These are phyloP conservation scores for Stylosanthes scabra DNA, from an alignment of 331 rosid genomes.

Conservation along the genomic window DNA sequence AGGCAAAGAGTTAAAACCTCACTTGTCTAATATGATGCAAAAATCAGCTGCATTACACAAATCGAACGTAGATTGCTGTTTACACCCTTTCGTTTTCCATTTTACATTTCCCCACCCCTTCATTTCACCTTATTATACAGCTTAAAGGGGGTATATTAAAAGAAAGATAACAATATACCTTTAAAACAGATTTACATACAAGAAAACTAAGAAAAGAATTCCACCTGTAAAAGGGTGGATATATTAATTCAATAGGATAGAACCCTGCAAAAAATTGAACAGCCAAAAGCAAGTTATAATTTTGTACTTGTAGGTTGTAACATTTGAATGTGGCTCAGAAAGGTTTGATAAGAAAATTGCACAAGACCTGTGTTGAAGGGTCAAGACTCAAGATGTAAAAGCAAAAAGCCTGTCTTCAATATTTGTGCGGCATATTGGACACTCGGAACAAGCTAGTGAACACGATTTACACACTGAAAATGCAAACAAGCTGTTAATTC, in stretches of 20 bases:
- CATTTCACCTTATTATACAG: slow-evolving; percentile 58
- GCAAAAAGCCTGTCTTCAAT: slow-evolving; percentile 97
- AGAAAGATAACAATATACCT: slow-evolving; percentile 55
- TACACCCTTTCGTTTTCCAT: slow-evolving; percentile 39
- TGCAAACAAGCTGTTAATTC: slow-evolving; percentile 28
- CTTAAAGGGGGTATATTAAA: slow-evolving; percentile 44
- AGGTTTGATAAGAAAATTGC: slow-evolving; percentile 1
- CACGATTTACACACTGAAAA: slow-evolving; percentile 98
- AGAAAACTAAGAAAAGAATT: slow-evolving; percentile 85
- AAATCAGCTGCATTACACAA: slow-evolving; percentile 24
- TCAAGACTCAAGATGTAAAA: slow-evolving; percentile 64
- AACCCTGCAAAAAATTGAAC: slow-evolving; percentile 55
- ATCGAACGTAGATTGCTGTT: background rate
- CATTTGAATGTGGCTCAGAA: slow-evolving; percentile 2
- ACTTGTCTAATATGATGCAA: slow-evolving; percentile 15
- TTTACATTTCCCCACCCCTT: slow-evolving; percentile 40
- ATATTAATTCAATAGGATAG: slow-evolving; percentile 38
- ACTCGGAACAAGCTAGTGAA: slow-evolving; percentile 97
- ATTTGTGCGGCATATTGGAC: slow-evolving; percentile 93
- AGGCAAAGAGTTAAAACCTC: background rate
- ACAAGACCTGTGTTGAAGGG: slow-evolving; percentile 57
- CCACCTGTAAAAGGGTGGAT: slow-evolving; percentile 47
- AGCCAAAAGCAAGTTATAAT: slow-evolving; percentile 14
- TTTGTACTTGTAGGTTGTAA: slow-evolving; percentile 7
- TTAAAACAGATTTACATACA: slow-evolving; percentile 64